Conservation (phyloP, 1,139 yeast species). For the Chernovozyma aurita region DNA sequence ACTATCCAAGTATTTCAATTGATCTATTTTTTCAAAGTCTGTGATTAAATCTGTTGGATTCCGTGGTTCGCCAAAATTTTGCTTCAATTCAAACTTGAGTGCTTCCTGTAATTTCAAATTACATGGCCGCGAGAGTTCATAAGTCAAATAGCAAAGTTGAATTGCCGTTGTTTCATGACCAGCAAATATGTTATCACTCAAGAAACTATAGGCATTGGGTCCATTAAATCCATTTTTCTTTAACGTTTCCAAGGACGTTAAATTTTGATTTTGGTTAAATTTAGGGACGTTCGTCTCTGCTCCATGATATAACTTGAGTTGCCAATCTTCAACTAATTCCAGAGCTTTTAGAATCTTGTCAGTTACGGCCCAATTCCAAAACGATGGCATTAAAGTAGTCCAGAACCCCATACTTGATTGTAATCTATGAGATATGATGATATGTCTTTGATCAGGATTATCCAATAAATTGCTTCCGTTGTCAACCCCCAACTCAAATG, state of each 20-base stretch:
- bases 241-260: slow-evolving; percentile 33
- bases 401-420: slow-evolving; percentile 68
- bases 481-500: slow-evolving; percentile 53
- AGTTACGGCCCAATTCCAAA: slow-evolving; percentile 49
- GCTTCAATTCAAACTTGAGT: slow-evolving; percentile 40
- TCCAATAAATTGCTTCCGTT: slow-evolving; percentile 41
- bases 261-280: slow-evolving; percentile 15
- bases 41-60: slow-evolving; percentile 17
- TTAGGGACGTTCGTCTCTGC: slow-evolving; percentile 32
- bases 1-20: slow-evolving; percentile 53
- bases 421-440: slow-evolving; percentile 46
- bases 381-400: slow-evolving; percentile 58
- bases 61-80: slow-evolving; percentile 26
- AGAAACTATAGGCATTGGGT: slow-evolving; percentile 34
- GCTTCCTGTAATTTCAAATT: slow-evolving; percentile 37
- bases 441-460: slow-evolving; percentile 33
- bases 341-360: slow-evolving; percentile 35
- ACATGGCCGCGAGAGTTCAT: slow-evolving; percentile 53
- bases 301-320: slow-evolving; percentile 33
- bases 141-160: slow-evolving; percentile 55
- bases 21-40: slow-evolving; percentile 42
- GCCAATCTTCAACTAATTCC: slow-evolving; percentile 46
- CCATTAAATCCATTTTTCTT: slow-evolving; percentile 30
- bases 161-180: slow-evolving; percentile 79
- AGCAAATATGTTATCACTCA: slow-evolving; percentile 48